Base-by-base conservation (phyloP, 768 basidiomycete species). In the Boletus vinaceobasis region DNA sequence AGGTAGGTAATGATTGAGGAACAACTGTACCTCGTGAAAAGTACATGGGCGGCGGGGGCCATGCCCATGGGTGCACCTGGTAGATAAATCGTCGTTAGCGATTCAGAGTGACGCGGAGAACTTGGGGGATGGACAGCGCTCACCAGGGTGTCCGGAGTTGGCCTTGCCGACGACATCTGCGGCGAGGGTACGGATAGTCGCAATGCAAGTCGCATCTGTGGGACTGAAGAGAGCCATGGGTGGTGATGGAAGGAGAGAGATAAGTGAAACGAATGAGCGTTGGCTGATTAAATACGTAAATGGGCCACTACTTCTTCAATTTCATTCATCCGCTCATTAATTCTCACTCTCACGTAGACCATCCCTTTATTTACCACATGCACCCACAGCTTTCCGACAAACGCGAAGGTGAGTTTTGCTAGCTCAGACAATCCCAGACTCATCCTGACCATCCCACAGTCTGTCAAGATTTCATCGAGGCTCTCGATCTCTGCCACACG, bases 1-100 rank as follows among this genome's bases (percentile, higher is more conserved):
- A 23, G n/a, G 26, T 32, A 10, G 13, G 32, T 4, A 9, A 33
- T 14, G 38, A 19, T 19, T 31, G 5, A 26, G 2, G 29, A 35
- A 39, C 19, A 5, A 29, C 2, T 46, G 32, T 63, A 86, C 93
- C 84, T 77, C 59, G 88, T 82, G 73, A 89, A 92, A 14, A 93
- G 80, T 52, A 93, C 76, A 60, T 92, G 90, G 52, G 90, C 82
- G 43, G 76, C 87, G 31, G 91, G 90, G 3, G 91, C 91, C 88
- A 94, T 83, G 61, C 92, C 93, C 92, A 96, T 88, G 27, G 93
- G 93, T 39, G 94, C 94, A 72, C 91, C 91, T 89, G 62, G 42
- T 6, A 32, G 13, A 23, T 1, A 26, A 7, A 39, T 38, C 11
- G 44, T 35, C 45, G 56, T 60, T 45, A 50, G 42, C 45, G 42